These are phyloP conservation scores for Aspergillus diversus DNA, from an alignment of 495 filamentous ascomycete genomes.

Conservation along the genomic window DNA sequence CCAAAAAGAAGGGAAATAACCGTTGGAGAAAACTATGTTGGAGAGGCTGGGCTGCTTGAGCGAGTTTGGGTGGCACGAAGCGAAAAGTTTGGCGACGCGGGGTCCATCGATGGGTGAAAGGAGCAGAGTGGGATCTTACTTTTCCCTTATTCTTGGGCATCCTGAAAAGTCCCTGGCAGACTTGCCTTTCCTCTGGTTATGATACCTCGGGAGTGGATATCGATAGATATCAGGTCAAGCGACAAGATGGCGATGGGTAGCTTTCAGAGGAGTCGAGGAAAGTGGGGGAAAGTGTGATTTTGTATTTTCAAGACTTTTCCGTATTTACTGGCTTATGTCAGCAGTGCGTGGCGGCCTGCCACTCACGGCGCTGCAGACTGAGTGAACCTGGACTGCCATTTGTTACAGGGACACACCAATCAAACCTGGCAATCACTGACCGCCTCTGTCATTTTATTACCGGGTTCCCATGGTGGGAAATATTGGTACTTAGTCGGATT, in stretches of 20 bases:
- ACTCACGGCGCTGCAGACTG: too few relatives aligned
- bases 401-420: constrained; percentile 26
- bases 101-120: constrained; percentile 22
- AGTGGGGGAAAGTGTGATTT: constrained; percentile 28
- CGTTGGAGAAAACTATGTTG: constrained; percentile 6
- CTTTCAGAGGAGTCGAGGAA: constrained; percentile 16
- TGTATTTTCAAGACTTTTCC: constrained; percentile 26
- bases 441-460: constrained; percentile 17
- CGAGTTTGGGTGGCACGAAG: constrained; percentile 14
- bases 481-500: too few relatives aligned
- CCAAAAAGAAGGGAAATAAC: neutral
- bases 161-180: constrained; percentile 41
- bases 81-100: constrained; percentile 36
- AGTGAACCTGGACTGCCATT: constrained; percentile 2
- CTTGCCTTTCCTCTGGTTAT: constrained; percentile 28
- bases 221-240: constrained; percentile 11
- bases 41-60: constrained; percentile 4
- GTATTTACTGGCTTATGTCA: constrained; percentile 20
- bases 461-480: too few relatives aligned
- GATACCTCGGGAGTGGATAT: constrained; percentile 20
- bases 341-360: constrained; percentile 27
- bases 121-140: constrained; percentile 56
- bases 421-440: constrained; percentile 15
- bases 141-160: constrained; percentile 99
- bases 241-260: constrained; percentile 21